Conservation (phyloP, 169 alveolate species). For the Plasmodium cynomolgi region DNA sequence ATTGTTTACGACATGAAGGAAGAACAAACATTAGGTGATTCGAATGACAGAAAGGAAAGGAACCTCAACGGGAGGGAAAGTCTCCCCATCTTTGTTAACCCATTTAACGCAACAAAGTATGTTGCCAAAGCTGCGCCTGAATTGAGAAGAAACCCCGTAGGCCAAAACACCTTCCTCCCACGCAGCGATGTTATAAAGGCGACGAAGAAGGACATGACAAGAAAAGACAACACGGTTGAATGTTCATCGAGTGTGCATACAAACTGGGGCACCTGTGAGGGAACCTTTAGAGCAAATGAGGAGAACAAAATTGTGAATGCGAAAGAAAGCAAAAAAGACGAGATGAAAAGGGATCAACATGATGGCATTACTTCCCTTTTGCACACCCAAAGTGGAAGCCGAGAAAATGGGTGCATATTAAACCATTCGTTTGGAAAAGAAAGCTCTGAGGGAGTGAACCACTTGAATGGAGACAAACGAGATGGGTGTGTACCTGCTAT, state of each 20-base stretch:
- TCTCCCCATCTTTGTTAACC: background rate
- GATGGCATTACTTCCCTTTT: background rate
- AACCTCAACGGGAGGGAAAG: background rate
- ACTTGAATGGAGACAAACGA: background rate
- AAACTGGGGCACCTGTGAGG: background rate
- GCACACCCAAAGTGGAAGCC: background rate
- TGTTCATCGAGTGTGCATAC: background rate
- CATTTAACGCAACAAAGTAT: background rate
- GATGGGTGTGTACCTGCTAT: background rate
- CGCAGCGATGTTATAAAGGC: background rate
- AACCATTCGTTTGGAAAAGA: background rate
- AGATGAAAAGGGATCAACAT: background rate
- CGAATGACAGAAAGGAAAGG: background rate
- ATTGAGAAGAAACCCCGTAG: background rate
- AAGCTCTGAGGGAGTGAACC: background rate
- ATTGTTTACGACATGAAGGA: background rate
- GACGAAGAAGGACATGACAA: background rate
- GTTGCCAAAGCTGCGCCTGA: background rate
- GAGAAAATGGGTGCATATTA: background rate
- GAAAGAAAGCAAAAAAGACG: background rate
- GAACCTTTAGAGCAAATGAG: background rate
- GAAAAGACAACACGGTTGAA: background rate
- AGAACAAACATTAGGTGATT: background rate
- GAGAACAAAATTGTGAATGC: background rate
- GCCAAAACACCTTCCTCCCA: background rate